Conservation (phyloP, 257 asterid genomes). For the Voacanga thouarsii region DNA sequence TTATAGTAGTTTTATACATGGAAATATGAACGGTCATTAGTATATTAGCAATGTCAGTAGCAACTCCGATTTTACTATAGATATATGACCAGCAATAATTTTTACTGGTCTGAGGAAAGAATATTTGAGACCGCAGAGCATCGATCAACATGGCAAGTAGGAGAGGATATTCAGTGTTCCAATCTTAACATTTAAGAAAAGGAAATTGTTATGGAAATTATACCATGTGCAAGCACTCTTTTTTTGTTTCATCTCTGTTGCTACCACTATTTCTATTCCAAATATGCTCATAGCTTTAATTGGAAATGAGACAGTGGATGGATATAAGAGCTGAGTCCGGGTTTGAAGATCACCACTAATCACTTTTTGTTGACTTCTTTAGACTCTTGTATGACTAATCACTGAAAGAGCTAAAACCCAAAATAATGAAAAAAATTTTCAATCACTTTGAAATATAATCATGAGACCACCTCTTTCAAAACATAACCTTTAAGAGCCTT, state of each 20-base stretch:
- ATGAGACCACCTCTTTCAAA: too few species aligned
- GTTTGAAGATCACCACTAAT: too few species aligned
- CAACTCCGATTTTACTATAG: neutral
- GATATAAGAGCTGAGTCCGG: neutral
- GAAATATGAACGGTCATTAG: neutral
- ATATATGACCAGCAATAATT: neutral
- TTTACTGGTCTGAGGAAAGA: neutral
- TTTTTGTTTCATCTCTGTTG: neutral
- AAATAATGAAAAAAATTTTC: too few species aligned
- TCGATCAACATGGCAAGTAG: neutral
- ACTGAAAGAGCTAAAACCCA: too few species aligned
- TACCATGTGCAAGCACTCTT: neutral
- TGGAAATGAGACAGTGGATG: neutral
- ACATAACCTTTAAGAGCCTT: too few species aligned
- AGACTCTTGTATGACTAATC: too few species aligned
- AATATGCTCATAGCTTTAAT: neutral
- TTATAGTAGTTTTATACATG: neutral
- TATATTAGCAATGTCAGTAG: neutral
- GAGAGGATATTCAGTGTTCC: too few species aligned
- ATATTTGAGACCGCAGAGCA: neutral
- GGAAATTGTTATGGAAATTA: neutral
- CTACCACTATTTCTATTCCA: neutral
- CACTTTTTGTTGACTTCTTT: too few species aligned
- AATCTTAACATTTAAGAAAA: too few species aligned
- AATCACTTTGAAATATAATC: too few species aligned